Percentiles rank a stretch among this genome's conserved stretches.
Evolutionary conservation across 2,329 filamentous ascomycete genomes (phyloP).

Genomic region (Ophiostoma himal-ulmi): DNA sequence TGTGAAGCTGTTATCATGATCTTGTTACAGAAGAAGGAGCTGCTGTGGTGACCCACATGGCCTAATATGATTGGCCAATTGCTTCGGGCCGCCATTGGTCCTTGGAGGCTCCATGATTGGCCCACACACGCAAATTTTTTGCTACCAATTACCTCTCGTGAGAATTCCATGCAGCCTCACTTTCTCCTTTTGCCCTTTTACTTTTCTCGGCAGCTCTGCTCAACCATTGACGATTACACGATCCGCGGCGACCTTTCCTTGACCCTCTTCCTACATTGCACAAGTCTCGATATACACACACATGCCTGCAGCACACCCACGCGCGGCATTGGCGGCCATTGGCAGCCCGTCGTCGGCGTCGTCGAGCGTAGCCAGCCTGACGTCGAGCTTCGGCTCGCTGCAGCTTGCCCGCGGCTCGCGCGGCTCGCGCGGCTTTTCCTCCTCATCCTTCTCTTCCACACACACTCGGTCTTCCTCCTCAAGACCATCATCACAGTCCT

Average conservation of each 20-base stretch:
- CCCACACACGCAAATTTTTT: slow-evolving; percentile 9
- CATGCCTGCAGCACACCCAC: slow-evolving; percentile 16
- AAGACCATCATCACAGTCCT: not conserved
- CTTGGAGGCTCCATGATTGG: slow-evolving; percentile 2
- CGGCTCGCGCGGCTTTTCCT: slow-evolving; percentile 10
- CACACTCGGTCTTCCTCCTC: not conserved
- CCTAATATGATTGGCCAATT: slow-evolving; percentile 6
- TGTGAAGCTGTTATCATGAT: too few relatives aligned
- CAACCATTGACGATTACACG: not conserved
- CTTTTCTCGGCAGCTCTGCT: not conserved
- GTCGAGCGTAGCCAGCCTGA: slow-evolving; percentile 11
- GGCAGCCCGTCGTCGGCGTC: slow-evolving; percentile 5
- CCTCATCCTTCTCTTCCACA: slow-evolving; percentile 7
- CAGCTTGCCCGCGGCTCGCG: not conserved
- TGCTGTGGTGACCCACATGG: too few relatives aligned
- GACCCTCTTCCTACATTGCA: not conserved
- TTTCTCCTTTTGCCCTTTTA: not conserved
- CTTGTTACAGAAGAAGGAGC: too few relatives aligned
- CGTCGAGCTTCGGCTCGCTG: slow-evolving; percentile 11
- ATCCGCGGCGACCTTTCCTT: not conserved
- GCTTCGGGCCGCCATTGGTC: slow-evolving; percentile 9
- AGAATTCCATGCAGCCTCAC: not conserved
- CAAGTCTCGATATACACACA: not conserved
- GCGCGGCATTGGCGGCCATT: slow-evolving; percentile 17
- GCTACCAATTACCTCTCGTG: not conserved